Conservation (phyloP, 2,329 filamentous ascomycete species). For the Calonectria crousiana region DNA sequence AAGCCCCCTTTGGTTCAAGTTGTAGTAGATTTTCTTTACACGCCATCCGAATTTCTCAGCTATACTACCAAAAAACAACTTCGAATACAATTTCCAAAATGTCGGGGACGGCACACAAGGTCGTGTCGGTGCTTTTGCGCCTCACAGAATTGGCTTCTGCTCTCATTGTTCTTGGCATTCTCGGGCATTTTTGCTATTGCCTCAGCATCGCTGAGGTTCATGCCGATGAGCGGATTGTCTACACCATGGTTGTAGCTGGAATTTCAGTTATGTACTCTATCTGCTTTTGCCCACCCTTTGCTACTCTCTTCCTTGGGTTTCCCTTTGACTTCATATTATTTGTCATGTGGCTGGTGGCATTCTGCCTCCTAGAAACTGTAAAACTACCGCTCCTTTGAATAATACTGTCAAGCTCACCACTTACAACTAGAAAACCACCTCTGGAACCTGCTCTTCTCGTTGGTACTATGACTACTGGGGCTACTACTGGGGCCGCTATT, state of each 20-base stretch:
- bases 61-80: no score
- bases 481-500: constrained; percentile 43
- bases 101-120: constrained; percentile 27
- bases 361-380: constrained; percentile 40
- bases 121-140: constrained; percentile 35
- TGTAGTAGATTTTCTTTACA: no score
- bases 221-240: constrained; percentile 37
- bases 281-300: constrained; percentile 37
- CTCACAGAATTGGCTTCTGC: constrained; percentile 32
- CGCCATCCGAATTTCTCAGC: no score
- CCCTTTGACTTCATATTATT: constrained; percentile 44
- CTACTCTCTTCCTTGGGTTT: constrained; percentile 37
- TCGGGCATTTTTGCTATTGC: constrained; percentile 36
- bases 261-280: constrained; percentile 44
- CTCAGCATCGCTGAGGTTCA: constrained; percentile 21
- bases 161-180: constrained; percentile 42
- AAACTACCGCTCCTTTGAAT: neutral
- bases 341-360: constrained; percentile 46
- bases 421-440: constrained; percentile 23
- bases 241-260: constrained; percentile 42
- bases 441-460: constrained; percentile 22
- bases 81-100: neutral
- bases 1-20: no score
- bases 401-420: neutral
- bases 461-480: constrained; percentile 45